phyloP scores from a whole-genome alignment of 2,329 filamentous ascomycete genomes.

The Colletotrichum salicis region DNA sequence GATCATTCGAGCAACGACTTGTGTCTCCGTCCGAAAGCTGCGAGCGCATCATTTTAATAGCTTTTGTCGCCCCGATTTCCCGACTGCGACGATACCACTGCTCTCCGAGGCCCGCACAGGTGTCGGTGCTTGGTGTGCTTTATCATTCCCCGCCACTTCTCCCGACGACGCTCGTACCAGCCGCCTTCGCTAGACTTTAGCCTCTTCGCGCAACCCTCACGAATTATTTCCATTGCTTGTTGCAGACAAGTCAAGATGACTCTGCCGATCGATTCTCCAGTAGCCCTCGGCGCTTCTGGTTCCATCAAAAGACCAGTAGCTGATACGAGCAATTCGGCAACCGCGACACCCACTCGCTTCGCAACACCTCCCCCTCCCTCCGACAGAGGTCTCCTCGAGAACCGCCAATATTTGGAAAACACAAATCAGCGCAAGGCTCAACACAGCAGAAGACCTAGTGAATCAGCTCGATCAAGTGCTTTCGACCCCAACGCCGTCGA shows the following conservation, averaged over 20 bases:
- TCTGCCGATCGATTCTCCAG: slow-evolving; percentile 43
- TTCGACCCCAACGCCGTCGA: slow-evolving; percentile 63
- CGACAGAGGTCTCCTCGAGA: slow-evolving; percentile 56
- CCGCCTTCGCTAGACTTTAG: slow-evolving; percentile 16
- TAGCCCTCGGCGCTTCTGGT: slow-evolving; percentile 39
- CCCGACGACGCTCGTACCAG: slow-evolving; percentile 14
- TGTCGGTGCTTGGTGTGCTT: slow-evolving; percentile 11
- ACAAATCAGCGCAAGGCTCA: slow-evolving; percentile 47
- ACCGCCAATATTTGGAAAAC: slow-evolving; percentile 51
- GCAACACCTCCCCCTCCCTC: slow-evolving; percentile 57
- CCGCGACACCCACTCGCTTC: slow-evolving; percentile 49
- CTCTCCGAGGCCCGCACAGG: slow-evolving; percentile 6
- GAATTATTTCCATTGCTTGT: slow-evolving; percentile 32
- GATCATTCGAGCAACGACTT: background rate
- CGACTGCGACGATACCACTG: background rate
- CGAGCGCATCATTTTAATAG: background rate
- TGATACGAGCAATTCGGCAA: slow-evolving; percentile 48
- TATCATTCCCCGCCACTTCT: slow-evolving; percentile 22
- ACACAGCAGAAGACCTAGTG: slow-evolving; percentile 48
- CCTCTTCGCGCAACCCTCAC: slow-evolving; percentile 33
- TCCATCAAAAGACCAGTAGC: slow-evolving; percentile 45
- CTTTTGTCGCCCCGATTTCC: background rate
- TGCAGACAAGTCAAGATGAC: slow-evolving; percentile 44
- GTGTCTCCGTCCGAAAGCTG: background rate
- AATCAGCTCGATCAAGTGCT: slow-evolving; percentile 47